Evolutionary conservation across 164 flowering plant genomes (phyloP), one percentile per base, ranked within the genome.

Genomic region (Piper longum): DNA sequence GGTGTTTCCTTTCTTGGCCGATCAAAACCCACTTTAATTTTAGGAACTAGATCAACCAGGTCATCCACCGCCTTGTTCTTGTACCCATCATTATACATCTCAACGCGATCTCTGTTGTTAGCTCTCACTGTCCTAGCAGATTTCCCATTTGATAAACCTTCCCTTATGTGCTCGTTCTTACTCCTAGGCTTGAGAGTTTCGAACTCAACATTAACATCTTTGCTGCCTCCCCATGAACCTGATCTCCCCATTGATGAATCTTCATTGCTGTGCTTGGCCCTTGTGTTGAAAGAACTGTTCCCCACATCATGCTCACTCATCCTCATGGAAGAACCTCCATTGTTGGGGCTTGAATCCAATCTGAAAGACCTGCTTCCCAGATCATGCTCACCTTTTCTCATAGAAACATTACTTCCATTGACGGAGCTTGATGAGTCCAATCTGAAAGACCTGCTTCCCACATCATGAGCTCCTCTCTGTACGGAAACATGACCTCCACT

Each of bases 121-220:
- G 78, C 13, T 75, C 82, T 76, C 41, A 75, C 39, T 54, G 89
- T 84, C 72, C 89, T 74, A 45, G 80, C 88, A 3, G 92, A 84
- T 66, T 76, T 86, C 40, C 79, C 87, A 48, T 67, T 73, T 11
- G 67, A 16, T 40, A 67, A 54, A 70, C 64, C 45, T 63, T 77
- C 80, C n/a, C 44, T 7, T 2, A 9, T 63, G 17, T 48, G 26
- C 60, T 57, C 62, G 19, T 69, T 57, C 42, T 65, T 74, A 51
- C 13, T 36, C 18, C 73, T 71, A 3, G 45, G 60, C 59, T 62
- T 69, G 60, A 58, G 16, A 67, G 66, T 66, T 60, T 60, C 61
- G 36, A 61, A 68, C 59, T 60, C 61, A 40, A 16, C 17, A 19
- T 58, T 62, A 12, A 39, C 26, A 59, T 66, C 74, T 78, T 72